Evolutionary conservation across 2,329 filamentous ascomycete genomes (phyloP).

Genomic region (Beauveria sp.): DNA sequence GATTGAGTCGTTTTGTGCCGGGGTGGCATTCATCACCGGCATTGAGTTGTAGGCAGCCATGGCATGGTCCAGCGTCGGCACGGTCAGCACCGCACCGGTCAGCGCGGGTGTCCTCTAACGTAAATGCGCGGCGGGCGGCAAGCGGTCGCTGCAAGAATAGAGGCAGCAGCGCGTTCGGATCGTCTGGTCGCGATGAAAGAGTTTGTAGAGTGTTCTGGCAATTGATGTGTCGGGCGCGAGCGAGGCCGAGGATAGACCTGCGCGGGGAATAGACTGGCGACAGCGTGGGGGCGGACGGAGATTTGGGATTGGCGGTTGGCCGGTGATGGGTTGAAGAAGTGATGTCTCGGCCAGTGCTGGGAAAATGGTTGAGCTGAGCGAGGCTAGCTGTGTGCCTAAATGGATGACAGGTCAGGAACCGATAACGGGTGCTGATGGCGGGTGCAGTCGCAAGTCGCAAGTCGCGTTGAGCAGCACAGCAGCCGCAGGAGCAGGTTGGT

Average conservation of each 20-base stretch:
- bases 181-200: not conserved
- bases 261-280: not conserved
- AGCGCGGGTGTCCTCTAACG: not conserved
- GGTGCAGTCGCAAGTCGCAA: not conserved
- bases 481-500: not conserved
- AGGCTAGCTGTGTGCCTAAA: not conserved
- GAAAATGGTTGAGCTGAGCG: not conserved
- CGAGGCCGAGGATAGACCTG: not conserved
- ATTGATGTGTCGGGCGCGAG: not conserved
- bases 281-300: not conserved
- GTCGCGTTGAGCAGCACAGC: not conserved
- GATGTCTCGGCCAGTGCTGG: not conserved
- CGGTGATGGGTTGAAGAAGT: constrained; percentile 2
- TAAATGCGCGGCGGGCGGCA: not conserved
- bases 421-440: not conserved
- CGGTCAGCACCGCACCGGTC: constrained; percentile 23
- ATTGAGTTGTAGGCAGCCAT: constrained; percentile 54
- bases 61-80: constrained; percentile 33
- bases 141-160: not conserved
- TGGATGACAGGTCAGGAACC: not conserved
- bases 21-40: constrained; percentile 39
- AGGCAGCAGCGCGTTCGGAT: not conserved
- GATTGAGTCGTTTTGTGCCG: constrained; percentile 38
- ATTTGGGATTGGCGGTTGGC: not conserved
- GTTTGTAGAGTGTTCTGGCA: not conserved